Conservation (phyloP, 2,329 filamentous ascomycete species). For the Ceratocystis cacaofunesta region DNA sequence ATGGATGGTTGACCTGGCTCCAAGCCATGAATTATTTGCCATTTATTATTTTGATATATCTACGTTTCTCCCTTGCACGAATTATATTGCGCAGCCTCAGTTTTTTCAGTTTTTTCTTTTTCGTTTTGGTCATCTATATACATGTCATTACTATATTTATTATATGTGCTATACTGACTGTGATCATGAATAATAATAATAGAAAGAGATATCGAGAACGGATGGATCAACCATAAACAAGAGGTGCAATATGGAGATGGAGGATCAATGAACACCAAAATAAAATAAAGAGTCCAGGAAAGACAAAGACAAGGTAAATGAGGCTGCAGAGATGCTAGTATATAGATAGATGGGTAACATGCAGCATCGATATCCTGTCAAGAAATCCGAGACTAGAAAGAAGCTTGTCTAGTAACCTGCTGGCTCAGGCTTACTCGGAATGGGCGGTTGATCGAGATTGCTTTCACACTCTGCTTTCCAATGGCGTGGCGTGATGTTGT, state of each 20-base stretch:
- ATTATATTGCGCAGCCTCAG: not conserved
- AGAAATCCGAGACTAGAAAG: not conserved
- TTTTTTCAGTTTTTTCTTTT: not conserved
- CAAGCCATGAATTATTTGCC: constrained; percentile 10
- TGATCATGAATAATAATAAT: not conserved
- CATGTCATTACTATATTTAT: not conserved
- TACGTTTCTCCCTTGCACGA: not conserved
- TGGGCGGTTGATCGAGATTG: constrained; percentile 30
- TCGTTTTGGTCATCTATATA: not conserved
- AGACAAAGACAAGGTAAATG: not conserved
- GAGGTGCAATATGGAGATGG: not conserved
- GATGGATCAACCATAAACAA: not conserved
- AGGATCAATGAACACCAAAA: not conserved
- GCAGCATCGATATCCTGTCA: not conserved
- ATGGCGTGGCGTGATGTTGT: constrained; percentile 70
- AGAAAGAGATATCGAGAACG: not conserved
- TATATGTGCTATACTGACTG: not conserved
- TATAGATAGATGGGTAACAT: no score
- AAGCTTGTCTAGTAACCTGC: constrained; percentile 31
- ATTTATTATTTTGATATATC: constrained; percentile 21
- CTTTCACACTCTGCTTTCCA: constrained; percentile 49
- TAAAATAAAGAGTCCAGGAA: not conserved
- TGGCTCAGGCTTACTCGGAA: constrained; percentile 36
- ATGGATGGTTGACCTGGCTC: not conserved
- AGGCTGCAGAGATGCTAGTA: not conserved